Conservation (phyloP, 192 early-diverging fungal genomes). For the Coemansia sp. region DNA sequence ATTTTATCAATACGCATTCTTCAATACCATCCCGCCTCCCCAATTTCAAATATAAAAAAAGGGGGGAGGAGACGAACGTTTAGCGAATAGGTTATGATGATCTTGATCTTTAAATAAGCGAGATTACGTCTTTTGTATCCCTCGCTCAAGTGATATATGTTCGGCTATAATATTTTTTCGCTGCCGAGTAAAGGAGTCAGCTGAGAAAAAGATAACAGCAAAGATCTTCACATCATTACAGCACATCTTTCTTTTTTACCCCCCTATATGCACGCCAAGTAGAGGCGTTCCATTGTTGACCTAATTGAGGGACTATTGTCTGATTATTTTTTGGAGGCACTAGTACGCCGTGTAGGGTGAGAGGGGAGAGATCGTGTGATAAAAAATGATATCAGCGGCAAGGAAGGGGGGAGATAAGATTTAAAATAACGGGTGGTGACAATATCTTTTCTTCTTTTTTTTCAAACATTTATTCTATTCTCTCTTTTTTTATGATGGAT, state of each 20-base stretch:
- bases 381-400: conserved; percentile 4
- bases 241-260: not conserved
- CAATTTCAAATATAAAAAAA: too few species aligned
- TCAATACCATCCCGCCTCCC: too few species aligned
- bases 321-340: not conserved
- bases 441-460: not conserved
- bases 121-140: too few species aligned
- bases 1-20: too few species aligned
- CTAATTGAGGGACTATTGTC: not conserved
- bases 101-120: too few species aligned
- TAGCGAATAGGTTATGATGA: too few species aligned
- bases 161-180: too few species aligned
- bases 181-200: too few species aligned
- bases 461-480: not conserved
- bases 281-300: not conserved
- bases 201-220: too few species aligned
- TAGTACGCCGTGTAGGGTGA: not conserved
- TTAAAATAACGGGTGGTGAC: not conserved
- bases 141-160: too few species aligned
- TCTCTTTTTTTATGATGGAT: not conserved
- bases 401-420: not conserved
- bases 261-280: not conserved
- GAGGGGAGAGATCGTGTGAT: not conserved
- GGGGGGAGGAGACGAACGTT: too few species aligned
- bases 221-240: too few species aligned